Percentiles rank a stretch among this genome's conserved stretches.
Evolutionary conservation across 768 basidiomycete species (phyloP).

Genomic region (Hortiboletus flavorubellus): DNA sequence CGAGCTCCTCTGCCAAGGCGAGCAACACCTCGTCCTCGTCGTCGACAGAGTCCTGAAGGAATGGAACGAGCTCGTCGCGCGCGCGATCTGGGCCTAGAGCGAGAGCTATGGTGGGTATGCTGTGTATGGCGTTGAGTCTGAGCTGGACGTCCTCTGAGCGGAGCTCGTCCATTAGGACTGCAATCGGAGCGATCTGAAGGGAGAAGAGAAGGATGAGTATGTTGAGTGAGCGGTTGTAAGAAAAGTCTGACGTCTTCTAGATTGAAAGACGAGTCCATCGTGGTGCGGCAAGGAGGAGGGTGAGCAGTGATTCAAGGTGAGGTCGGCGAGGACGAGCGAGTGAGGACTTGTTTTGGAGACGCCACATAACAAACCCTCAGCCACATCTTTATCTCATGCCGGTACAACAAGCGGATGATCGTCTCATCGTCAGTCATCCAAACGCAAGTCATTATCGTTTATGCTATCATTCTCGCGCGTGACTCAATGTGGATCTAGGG

Average conservation of each 20-base stretch:
- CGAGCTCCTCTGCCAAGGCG: conserved; percentile 93
- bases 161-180: conserved; percentile 96
- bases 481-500: conserved; percentile 42
- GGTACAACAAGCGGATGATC: conserved; percentile 41
- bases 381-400: conserved; percentile 44
- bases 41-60: conserved; percentile 98
- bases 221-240: conserved; percentile 2
- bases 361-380: conserved; percentile 19
- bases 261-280: conserved; percentile 62
- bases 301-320: neutral
- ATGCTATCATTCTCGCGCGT: neutral
- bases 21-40: conserved; percentile 98
- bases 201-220: conserved; percentile 14
- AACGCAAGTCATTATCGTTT: conserved; percentile 38
- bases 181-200: conserved; percentile 86
- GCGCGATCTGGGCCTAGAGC: conserved; percentile 95
- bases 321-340: neutral
- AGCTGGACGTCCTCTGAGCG: conserved; percentile 97
- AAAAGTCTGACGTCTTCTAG: conserved; percentile 60
- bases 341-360: conserved; percentile 13
- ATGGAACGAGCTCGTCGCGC: conserved; percentile 91
- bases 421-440: conserved; percentile 56
- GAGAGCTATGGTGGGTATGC: conserved; percentile 96
- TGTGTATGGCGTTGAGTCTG: conserved; percentile 94
- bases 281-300: neutral